phyloP scores from a whole-genome alignment of 2,329 filamentous ascomycete species.

The Ophiocordyceps camponoti-leonardi region DNA sequence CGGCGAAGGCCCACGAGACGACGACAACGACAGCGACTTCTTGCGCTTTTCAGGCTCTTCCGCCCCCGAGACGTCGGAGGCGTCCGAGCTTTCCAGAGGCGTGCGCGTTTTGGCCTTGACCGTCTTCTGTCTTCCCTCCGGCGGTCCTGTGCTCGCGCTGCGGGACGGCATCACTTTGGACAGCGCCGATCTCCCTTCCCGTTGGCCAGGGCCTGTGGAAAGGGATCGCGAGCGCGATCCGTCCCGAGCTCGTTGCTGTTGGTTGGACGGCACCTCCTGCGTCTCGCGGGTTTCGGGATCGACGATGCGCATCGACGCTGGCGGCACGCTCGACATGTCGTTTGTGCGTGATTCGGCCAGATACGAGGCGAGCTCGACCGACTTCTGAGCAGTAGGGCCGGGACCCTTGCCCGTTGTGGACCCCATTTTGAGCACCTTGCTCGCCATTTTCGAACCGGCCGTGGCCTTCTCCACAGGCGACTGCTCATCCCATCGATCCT shows the following conservation, averaged over 20 bases:
- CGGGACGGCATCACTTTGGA: slow-evolving; percentile 7
- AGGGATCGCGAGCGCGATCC: slow-evolving; percentile 11
- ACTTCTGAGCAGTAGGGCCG: slow-evolving; percentile 11
- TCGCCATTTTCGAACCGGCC: slow-evolving; percentile 35
- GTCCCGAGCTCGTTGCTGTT: slow-evolving; percentile 10
- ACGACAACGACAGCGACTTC: slow-evolving; percentile 6
- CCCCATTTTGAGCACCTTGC: slow-evolving; percentile 54
- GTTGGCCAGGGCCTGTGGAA: slow-evolving; percentile 16
- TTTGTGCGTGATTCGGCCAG: slow-evolving; percentile 28
- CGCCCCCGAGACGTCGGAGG: slow-evolving; percentile 44
- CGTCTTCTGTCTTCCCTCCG: slow-evolving; percentile 32
- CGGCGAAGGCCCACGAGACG: slow-evolving; percentile 5
- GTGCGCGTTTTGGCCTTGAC: slow-evolving; percentile 38
- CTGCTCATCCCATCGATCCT: slow-evolving; percentile 24
- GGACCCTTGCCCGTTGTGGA: slow-evolving; percentile 22
- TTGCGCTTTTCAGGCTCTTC: slow-evolving; percentile 19
- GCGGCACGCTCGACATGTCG: slow-evolving; percentile 37
- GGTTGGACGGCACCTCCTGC: slow-evolving; percentile 16
- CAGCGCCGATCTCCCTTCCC: slow-evolving; percentile 17
- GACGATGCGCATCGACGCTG: slow-evolving; percentile 41
- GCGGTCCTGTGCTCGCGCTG: slow-evolving; percentile 16
- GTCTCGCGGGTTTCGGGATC: slow-evolving; percentile 31
- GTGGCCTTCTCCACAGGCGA: slow-evolving; percentile 24
- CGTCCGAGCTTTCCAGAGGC: slow-evolving; percentile 38
- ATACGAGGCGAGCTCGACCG: slow-evolving; percentile 23